phyloP scores from a whole-genome alignment of 148 eudicot species.

The Silene conica region DNA sequence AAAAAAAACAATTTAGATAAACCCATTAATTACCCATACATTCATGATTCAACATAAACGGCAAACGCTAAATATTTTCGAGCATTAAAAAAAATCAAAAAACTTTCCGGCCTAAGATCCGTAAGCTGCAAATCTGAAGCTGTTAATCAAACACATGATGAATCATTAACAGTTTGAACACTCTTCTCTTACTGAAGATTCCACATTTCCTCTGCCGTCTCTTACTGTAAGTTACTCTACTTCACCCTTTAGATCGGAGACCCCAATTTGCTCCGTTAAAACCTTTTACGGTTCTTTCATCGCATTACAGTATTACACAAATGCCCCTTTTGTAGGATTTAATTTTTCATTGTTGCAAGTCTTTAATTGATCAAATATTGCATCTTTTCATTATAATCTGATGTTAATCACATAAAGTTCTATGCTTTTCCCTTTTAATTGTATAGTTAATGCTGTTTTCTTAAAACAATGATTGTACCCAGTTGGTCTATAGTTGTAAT shows the following conservation, averaged over 20 bases:
- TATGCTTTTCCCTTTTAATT: background rate
- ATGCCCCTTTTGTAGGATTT: background rate
- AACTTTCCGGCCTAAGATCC: no score
- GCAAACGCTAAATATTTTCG: no score
- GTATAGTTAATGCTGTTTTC: background rate
- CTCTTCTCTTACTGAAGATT: no score
- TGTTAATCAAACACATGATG: no score
- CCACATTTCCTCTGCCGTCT: background rate
- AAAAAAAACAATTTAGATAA: no score
- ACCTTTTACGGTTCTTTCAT: background rate
- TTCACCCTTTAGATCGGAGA: slow-evolving; percentile 8
- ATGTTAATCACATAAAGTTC: background rate
- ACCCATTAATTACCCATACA: no score
- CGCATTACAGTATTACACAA: background rate
- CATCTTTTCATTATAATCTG: background rate
- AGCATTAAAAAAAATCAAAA: no score
- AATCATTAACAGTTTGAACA: no score
- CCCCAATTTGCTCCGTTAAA: background rate
- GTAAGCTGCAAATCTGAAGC: no score
- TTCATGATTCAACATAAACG: no score
- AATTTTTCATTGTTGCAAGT: background rate
- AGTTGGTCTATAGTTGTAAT: background rate
- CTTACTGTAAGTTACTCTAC: slow-evolving; percentile 6
- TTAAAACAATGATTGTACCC: background rate
- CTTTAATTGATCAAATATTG: background rate